Percentiles rank a stretch among this genome's conserved stretches.
These are phyloP conservation scores for Podospora pseudocomata DNA, from an alignment of 495 filamentous ascomycete genomes.

Conservation along the genomic window DNA sequence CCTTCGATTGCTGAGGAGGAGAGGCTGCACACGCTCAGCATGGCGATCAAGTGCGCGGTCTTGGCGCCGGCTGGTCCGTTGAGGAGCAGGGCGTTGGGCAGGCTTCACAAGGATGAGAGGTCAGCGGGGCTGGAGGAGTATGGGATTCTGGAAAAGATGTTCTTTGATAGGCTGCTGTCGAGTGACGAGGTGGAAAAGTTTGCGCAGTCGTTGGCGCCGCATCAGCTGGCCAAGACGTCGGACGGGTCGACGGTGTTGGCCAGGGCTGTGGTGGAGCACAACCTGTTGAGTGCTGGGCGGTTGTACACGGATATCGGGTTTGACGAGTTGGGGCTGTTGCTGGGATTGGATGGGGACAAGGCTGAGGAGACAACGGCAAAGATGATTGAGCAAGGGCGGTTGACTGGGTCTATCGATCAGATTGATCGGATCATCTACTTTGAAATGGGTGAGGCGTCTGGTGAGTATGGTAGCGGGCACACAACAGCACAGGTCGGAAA, in stretches of 20 bases:
- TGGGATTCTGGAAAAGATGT: constrained; percentile 94
- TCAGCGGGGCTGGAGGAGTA: constrained; percentile 72
- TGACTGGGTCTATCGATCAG: constrained; percentile 89
- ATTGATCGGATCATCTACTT: constrained; percentile 88
- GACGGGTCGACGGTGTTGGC: constrained; percentile 93
- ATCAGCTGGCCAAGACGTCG: constrained; percentile 82
- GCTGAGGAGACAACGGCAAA: constrained; percentile 88
- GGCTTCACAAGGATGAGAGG: constrained; percentile 92
- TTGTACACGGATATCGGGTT: constrained; percentile 88
- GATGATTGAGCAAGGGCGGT: constrained; percentile 92
- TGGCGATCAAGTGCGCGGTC: constrained; percentile 92
- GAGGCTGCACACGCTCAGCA: constrained; percentile 74
- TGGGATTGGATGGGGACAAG: constrained; percentile 74
- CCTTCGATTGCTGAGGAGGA: constrained; percentile 74
- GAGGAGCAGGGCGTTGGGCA: constrained; percentile 71
- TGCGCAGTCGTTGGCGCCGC: constrained; percentile 70
- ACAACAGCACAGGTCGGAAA: constrained; percentile 56
- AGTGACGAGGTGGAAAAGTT: constrained; percentile 82
- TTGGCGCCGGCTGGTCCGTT: constrained; percentile 86
- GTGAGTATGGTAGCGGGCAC: constrained; percentile 56
- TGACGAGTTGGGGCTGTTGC: constrained; percentile 67
- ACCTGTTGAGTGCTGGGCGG: constrained; percentile 78
- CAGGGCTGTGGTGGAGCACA: constrained; percentile 93
- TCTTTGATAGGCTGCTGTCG: constrained; percentile 79
- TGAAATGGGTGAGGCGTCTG: constrained; percentile 64